These are phyloP conservation scores for Clarkia xantiana DNA, from an alignment of 345 rosid genomes.

Conservation along the genomic window DNA sequence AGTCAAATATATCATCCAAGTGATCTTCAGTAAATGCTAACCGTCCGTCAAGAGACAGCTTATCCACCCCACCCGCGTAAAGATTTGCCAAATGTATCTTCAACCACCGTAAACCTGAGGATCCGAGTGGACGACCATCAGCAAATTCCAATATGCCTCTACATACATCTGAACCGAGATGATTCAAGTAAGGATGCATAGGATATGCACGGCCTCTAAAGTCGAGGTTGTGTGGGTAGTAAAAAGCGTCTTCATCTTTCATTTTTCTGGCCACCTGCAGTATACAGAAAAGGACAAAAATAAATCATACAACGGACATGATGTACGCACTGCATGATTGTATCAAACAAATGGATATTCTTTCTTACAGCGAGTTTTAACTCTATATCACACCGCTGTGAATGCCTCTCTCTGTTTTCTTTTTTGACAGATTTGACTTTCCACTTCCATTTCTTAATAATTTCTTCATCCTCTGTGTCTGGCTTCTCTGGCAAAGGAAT, in stretches of 20 bases:
- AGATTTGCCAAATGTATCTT: constrained; percentile 94
- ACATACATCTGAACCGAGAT: constrained; percentile 96
- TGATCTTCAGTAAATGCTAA: constrained; percentile 76
- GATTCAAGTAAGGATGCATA: constrained; percentile 92
- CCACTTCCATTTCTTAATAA: constrained; percentile 80
- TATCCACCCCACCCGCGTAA: constrained; percentile 92
- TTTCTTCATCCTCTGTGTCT: constrained; percentile 53
- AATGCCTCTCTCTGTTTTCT: constrained; percentile 78
- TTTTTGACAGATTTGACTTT: constrained; percentile 48
- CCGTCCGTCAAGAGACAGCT: constrained; percentile 69
- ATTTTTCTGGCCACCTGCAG: constrained; percentile 86
- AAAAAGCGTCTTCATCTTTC: constrained; percentile 87
- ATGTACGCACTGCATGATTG: background rate
- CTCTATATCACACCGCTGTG: constrained; percentile 87
- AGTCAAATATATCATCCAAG: constrained; percentile 80
- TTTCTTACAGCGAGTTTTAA: constrained; percentile 86
- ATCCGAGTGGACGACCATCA: constrained; percentile 80
- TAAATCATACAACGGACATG: no score
- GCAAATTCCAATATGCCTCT: constrained; percentile 94
- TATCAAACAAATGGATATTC: constrained; percentile 3
- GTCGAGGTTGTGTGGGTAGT: constrained; percentile 92
- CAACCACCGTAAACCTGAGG: constrained; percentile 77
- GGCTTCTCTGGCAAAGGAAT: constrained; percentile 61
- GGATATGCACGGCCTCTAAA: constrained; percentile 99
- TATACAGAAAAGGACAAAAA: no score